Evolutionary conservation across 192 early-diverging fungal genomes (phyloP), one percentile per base, ranked within the genome.

Genomic region (Entrophospora sp.): DNA sequence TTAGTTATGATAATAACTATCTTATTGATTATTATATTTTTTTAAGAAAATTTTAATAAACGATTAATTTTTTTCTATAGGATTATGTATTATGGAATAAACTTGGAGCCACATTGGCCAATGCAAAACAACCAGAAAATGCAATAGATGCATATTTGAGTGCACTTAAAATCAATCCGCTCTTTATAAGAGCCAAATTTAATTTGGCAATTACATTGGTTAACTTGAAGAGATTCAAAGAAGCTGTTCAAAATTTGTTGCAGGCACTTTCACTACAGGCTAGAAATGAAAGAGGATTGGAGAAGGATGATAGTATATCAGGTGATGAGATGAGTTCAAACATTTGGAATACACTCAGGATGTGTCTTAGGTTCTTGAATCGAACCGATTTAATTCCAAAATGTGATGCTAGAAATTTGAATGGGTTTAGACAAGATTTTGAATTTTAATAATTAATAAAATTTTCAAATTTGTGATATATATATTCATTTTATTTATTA

Each of bases 11-110:
- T 5, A 71, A 20, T 43, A 22, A 49, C 24, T 10, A 70, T 9
- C 30, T 49, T 27, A 18, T 20, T 40, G 1, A 25, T n/a, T 7
- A 43, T 46, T 35, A 30, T 78, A 8, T 48, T 28, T 22, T 35
- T 60, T 27, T 12, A 42, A n/a, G n/a, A 10, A 13, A 56, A 35
- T 14, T 44, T n/a, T 5, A 22, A 31, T 8, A 48, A 51, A n/a
- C 1, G 1, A 44, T 63, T 45, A 30, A 49, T 8, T 40, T 14
- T 27, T 18, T 56, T 42, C 0, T 45, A 24, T 67, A 87, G 73
- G 92, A 97, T 71, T 96, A 95, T 71, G 76, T 95, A 69, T 78
- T 97, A 36, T 99, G 92, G 92, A 98, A 98, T 79, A 92, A 93
- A 65, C 81, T 98, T 27, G 97, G 97, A 7, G 97, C 97, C 4